These are phyloP conservation scores for Mycosarcoma mackinlayi DNA, from an alignment of 1,284 basidiomycete genomes.

Conservation along the genomic window DNA sequence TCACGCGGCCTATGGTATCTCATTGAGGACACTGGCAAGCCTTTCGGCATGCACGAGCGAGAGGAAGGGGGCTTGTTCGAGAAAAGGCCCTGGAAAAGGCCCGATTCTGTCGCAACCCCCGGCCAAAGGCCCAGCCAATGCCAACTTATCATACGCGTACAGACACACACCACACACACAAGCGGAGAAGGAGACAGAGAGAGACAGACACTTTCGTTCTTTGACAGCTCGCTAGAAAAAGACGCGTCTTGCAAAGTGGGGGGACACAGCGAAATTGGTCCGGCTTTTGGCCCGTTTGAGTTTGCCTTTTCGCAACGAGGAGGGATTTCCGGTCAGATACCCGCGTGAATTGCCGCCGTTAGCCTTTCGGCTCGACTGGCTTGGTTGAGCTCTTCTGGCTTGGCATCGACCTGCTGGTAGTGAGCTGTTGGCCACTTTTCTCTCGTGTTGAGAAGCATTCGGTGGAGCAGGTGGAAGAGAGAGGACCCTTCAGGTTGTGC, in stretches of 20 bases:
- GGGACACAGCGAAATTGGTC: constrained; percentile 5
- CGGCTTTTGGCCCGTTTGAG: constrained; percentile 41
- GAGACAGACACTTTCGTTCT: background rate
- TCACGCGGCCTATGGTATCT: no score
- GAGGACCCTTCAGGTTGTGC: background rate
- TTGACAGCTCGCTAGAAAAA: constrained; percentile 14
- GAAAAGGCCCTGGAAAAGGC: constrained; percentile 44
- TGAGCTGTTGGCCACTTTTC: no score
- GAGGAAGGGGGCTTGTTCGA: no score
- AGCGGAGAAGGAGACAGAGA: background rate
- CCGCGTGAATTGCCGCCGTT: constrained; percentile 22
- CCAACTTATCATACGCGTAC: no score
- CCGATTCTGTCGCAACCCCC: constrained; percentile 13
- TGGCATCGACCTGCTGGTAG: no score
- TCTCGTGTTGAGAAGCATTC: no score
- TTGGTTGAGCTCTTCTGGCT: no score
- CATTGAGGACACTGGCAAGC: no score
- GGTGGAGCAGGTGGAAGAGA: no score
- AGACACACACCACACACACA: background rate
- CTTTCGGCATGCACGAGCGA: no score
- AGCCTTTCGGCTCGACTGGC: no score
- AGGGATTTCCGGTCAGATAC: constrained; percentile 15
- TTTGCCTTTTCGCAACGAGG: no score
- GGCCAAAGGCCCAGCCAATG: constrained; percentile 51
- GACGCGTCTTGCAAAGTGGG: background rate